Conservation (phyloP, 805 yeast genomes). For the Wickerhamomyces hampshirensis region DNA sequence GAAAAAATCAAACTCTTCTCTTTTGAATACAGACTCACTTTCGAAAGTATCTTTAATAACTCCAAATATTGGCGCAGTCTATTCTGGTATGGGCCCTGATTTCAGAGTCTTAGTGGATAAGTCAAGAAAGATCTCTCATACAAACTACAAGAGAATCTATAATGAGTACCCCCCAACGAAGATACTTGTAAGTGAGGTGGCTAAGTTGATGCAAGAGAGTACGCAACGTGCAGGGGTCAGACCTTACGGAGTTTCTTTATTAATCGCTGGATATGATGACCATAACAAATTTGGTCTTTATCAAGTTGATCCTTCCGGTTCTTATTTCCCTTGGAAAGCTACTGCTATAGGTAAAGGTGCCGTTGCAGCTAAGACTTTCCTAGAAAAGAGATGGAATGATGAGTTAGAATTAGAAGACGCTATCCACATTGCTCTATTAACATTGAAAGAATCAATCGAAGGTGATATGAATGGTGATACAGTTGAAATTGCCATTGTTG, state of each 20-base stretch:
- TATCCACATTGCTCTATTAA: constrained; percentile 89
- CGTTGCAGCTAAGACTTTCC: constrained; percentile 91
- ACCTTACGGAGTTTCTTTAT: constrained; percentile 94
- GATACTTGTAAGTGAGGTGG: constrained; percentile 89
- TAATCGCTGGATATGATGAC: constrained; percentile 93
- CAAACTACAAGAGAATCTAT: constrained; percentile 86
- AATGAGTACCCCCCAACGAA: constrained; percentile 97
- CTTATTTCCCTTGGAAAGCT: constrained; percentile 99
- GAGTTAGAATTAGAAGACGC: constrained; percentile 98
- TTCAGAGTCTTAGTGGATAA: constrained; percentile 91
- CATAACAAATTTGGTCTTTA: constrained; percentile 71
- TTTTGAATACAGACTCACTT: constrained; percentile 69
- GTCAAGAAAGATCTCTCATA: constrained; percentile 89
- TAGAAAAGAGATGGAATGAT: constrained; percentile 98
- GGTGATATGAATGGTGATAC: constrained; percentile 98
- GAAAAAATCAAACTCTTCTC: constrained; percentile 76
- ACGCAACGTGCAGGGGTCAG: constrained; percentile 98
- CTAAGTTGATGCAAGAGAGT: constrained; percentile 97
- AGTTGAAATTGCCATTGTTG: constrained; percentile 85
- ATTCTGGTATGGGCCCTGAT: constrained; percentile 99
- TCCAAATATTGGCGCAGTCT: constrained; percentile 95
- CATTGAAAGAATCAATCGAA: constrained; percentile 93
- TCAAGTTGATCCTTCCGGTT: constrained; percentile 97
- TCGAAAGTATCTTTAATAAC: constrained; percentile 80
- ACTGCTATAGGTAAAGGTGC: constrained; percentile 98